Percentiles rank a stretch among this genome's conserved stretches.
Conservation (phyloP, 192 early-diverging fungal species). For the Coemansia pectinata region DNA sequence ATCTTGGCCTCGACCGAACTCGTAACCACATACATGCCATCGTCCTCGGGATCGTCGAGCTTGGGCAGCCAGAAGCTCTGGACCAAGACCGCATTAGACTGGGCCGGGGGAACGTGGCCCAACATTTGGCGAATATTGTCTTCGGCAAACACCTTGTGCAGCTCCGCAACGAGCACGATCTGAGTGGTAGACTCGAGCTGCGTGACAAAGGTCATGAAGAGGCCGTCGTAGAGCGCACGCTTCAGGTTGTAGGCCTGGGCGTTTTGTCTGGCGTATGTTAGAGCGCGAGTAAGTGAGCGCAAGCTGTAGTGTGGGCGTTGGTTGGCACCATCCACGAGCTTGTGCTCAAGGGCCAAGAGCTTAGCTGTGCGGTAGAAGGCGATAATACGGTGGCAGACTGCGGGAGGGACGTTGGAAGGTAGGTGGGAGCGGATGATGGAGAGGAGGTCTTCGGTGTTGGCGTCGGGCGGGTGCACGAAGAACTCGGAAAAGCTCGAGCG, state of each 20-base stretch:
- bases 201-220: conserved; percentile 94
- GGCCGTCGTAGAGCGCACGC: conserved; percentile 89
- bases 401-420: conserved; percentile 37
- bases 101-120: conserved; percentile 20
- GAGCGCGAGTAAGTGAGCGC: conserved; percentile 86
- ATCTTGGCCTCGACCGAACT: conserved; percentile 84
- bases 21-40: conserved; percentile 78
- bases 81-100: conserved; percentile 65
- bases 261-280: conserved; percentile 77
- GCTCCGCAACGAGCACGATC: conserved; percentile 30
- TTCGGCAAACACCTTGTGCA: conserved; percentile 31
- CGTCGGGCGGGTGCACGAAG: conserved; percentile 91
- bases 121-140: conserved; percentile 37
- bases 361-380: conserved; percentile 83
- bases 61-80: conserved; percentile 84
- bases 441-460: conserved; percentile 74
- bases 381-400: conserved; percentile 61
- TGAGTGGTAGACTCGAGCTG: conserved; percentile 76
- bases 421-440: conserved; percentile 82
- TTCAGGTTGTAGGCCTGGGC: conserved; percentile 74
- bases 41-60: conserved; percentile 37
- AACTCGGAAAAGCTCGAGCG: conserved; percentile 94
- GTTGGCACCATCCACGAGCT: conserved; percentile 85
- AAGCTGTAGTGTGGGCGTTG: conserved; percentile 89
- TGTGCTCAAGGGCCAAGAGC: conserved; percentile 64